Conservation (phyloP, 2,329 filamentous ascomycete species). For the Hymenotorrendiella dingleyae region DNA sequence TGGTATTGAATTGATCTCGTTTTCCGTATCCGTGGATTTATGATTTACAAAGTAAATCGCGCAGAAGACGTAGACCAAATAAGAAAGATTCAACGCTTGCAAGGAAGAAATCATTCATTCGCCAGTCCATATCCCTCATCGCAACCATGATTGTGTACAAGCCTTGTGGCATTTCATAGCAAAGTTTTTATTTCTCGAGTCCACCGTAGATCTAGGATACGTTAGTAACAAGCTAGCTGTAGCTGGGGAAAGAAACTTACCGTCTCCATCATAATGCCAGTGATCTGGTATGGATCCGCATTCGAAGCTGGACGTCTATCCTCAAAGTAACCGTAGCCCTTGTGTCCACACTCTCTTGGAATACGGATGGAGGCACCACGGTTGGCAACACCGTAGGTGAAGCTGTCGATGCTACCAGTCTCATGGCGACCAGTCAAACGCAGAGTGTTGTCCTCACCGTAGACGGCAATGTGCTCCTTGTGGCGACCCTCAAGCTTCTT, state of each 20-base stretch:
- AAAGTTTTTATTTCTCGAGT: constrained; percentile 22
- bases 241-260: constrained; percentile 22
- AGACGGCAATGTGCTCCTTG: constrained; percentile 82
- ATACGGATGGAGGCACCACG: constrained; percentile 90
- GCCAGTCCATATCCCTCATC: constrained; percentile 13
- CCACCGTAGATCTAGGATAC: constrained; percentile 25
- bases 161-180: constrained; percentile 7
- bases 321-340: constrained; percentile 94
- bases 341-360: constrained; percentile 74
- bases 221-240: constrained; percentile 16
- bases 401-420: constrained; percentile 89
- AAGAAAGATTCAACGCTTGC: constrained; percentile 19
- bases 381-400: constrained; percentile 92
- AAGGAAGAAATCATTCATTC: constrained; percentile 17
- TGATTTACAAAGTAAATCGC: constrained; percentile 18
- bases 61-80: constrained; percentile 10
- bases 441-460: constrained; percentile 91
- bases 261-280: constrained; percentile 34
- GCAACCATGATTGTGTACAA: constrained; percentile 18
- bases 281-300: constrained; percentile 74
- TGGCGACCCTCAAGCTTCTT: constrained; percentile 77
- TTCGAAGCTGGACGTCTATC: constrained; percentile 78
- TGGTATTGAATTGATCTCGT: constrained; percentile 22
- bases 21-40: constrained; percentile 10
- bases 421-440: constrained; percentile 92